Percentiles rank a stretch among this genome's conserved stretches.
These are phyloP conservation scores for Dothideomycetes sp. DNA, from an alignment of 2,329 filamentous ascomycete species.

Conservation along the genomic window DNA sequence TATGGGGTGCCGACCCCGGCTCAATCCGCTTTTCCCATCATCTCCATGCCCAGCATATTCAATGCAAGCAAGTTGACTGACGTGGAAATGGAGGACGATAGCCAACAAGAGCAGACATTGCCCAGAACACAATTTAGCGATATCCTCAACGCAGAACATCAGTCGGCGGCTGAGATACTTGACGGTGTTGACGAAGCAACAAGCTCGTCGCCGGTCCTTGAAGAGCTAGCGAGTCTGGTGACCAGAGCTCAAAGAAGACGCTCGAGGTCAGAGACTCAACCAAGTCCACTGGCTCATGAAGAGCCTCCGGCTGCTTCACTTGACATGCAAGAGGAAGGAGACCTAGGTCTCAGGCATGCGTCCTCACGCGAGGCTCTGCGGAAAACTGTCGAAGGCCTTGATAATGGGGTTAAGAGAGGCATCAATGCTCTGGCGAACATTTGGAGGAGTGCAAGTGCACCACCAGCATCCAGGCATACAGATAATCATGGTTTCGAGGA, in stretches of 20 bases:
- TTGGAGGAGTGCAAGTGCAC: too few species aligned
- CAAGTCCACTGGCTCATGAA: background rate
- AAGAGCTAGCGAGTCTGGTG: constrained; percentile 1
- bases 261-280: background rate
- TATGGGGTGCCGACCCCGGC: constrained; percentile 20
- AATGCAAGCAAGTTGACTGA: background rate
- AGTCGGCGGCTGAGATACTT: constrained; percentile 2
- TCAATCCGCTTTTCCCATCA: constrained; percentile 4
- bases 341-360: background rate
- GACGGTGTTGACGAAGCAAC: background rate
- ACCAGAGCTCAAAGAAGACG: constrained; percentile 3
- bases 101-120: background rate
- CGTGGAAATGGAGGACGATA: background rate
- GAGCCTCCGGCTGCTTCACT: background rate
- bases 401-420: too few species aligned
- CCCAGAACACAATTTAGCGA: constrained; percentile 22
- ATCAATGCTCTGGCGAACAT: too few species aligned
- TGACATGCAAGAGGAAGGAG: background rate
- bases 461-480: too few species aligned
- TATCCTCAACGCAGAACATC: constrained; percentile 18
- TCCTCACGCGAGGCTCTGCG: background rate
- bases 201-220: background rate
- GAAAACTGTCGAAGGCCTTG: constrained; percentile 4
- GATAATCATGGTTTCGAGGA: too few species aligned
- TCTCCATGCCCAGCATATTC: constrained; percentile 1